Evolutionary conservation across 176 grass and related monocot species (phyloP).

Genomic region (Phyllostachys edulis): DNA sequence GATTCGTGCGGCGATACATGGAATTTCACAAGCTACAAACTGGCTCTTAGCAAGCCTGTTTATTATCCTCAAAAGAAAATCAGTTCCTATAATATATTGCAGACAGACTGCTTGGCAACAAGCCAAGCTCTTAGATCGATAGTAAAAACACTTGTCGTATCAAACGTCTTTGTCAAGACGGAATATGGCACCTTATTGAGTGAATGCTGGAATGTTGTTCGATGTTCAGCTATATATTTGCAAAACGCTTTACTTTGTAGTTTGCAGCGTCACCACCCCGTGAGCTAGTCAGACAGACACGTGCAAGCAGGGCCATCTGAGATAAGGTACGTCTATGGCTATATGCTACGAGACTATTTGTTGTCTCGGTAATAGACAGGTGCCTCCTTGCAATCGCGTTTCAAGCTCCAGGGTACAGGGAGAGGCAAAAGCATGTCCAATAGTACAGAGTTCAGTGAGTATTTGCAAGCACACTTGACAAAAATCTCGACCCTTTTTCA

Average conservation of each 20-base stretch:
- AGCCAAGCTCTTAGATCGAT: background rate
- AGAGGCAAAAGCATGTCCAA: background rate
- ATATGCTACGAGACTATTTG: background rate
- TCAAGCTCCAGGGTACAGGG: background rate
- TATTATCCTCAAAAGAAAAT: background rate
- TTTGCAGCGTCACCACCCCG: background rate
- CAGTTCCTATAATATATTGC: background rate
- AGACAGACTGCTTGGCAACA: background rate
- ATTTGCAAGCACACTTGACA: background rate
- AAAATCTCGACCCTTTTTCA: slow-evolving; percentile 5
- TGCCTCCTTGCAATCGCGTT: background rate
- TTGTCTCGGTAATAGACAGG: background rate
- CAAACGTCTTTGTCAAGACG: background rate
- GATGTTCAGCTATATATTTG: background rate
- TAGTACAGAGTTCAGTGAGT: background rate
- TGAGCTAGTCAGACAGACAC: background rate
- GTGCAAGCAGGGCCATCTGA: background rate
- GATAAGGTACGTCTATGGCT: background rate
- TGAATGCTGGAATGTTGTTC: background rate
- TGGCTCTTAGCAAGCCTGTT: background rate
- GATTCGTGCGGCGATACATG: too few relatives aligned
- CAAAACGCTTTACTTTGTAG: background rate
- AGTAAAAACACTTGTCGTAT: background rate
- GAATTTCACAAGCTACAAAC: background rate
- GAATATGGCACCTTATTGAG: background rate